Conservation (phyloP, 2,329 filamentous ascomycete species). For the Hirsutella minnesotensis region DNA sequence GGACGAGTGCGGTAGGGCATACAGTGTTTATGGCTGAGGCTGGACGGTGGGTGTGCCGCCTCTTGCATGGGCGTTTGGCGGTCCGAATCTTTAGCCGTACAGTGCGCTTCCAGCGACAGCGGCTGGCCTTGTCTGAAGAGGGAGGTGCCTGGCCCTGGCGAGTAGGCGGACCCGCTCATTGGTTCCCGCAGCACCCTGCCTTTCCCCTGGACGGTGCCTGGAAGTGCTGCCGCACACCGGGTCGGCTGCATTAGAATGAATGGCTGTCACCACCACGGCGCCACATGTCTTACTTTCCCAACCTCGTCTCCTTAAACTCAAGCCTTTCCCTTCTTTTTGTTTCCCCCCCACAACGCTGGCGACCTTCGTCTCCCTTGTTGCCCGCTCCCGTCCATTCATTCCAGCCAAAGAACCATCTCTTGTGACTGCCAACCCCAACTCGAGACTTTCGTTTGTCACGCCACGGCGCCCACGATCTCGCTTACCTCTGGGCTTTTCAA, state of each 20-base stretch:
- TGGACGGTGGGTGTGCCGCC: neutral
- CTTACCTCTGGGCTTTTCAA: neutral
- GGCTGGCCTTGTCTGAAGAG: too few species aligned
- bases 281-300: slow-evolving; percentile 1
- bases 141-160: too few species aligned
- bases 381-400: neutral
- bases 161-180: neutral
- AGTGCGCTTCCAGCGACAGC: too few species aligned
- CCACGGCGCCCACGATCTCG: neutral
- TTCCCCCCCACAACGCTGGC: neutral
- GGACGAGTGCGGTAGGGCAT: neutral
- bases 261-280: neutral
- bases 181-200: neutral
- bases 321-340: neutral
- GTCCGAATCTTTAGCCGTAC: too few species aligned
- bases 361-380: neutral
- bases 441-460: neutral
- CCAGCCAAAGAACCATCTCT: neutral
- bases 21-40: neutral
- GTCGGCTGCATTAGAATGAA: neutral
- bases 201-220: neutral
- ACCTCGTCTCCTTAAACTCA: neutral
- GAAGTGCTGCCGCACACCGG: neutral
- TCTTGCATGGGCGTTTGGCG: neutral
- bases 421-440: neutral